Percentiles rank a stretch among this genome's conserved stretches.
Conservation (phyloP, 176 grass and related monocot species). For the Carex scoparia region DNA sequence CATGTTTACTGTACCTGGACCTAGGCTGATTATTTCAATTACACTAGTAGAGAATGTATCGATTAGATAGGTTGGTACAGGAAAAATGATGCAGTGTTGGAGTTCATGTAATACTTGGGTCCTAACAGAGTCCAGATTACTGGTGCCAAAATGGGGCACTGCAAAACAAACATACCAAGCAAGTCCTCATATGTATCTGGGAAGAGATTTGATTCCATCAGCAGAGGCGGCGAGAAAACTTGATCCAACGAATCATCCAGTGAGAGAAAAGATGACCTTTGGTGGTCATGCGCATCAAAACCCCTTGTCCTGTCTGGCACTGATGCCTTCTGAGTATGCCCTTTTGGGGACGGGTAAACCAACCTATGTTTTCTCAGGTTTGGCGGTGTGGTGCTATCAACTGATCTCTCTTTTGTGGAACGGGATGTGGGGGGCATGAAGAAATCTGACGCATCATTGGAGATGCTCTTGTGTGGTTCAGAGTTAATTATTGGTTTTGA, state of each 20-base stretch:
- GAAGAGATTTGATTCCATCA: constrained; percentile 74
- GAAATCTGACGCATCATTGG: constrained; percentile 77
- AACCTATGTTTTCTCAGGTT: constrained; percentile 56
- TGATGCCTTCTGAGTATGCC: constrained; percentile 31
- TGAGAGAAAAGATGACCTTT: constrained; percentile 37
- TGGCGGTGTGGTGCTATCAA: constrained; percentile 22
- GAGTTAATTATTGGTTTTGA: constrained; percentile 51
- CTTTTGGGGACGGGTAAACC: constrained; percentile 34
- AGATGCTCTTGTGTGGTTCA: constrained; percentile 51
- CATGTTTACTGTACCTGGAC: constrained; percentile 13
- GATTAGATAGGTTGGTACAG: neutral
- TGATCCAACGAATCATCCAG: constrained; percentile 86
- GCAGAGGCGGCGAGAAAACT: constrained; percentile 83
- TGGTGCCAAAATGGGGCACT: neutral
- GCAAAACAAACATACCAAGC: constrained; percentile 53
- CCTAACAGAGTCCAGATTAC: neutral
- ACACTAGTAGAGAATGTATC: neutral
- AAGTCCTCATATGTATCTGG: constrained; percentile 81
- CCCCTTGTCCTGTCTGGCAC: constrained; percentile 38
- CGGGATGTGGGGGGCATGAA: constrained; percentile 63
- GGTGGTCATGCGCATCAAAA: constrained; percentile 32
- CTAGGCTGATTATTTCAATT: neutral
- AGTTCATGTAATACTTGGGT: neutral
- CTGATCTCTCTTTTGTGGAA: constrained; percentile 45
- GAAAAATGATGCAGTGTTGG: neutral